Percentiles rank a stretch among this genome's conserved stretches.
Conservation (phyloP, 2,329 filamentous ascomycete species). For the Calonectria hawksworthii region DNA sequence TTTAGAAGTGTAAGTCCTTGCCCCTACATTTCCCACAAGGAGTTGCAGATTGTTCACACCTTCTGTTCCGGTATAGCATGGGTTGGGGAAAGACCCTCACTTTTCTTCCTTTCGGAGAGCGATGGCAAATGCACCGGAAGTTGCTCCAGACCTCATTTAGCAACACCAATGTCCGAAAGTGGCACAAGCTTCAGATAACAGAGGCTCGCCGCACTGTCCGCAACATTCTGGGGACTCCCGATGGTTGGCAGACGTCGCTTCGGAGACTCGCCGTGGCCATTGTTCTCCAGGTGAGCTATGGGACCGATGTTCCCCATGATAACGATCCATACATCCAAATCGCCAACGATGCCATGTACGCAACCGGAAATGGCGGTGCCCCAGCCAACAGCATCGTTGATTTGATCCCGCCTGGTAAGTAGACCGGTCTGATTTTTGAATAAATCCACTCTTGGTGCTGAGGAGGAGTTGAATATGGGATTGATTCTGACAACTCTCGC, state of each 20-base stretch:
- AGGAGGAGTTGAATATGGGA: not conserved
- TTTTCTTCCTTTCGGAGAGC: constrained; percentile 58
- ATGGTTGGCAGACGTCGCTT: constrained; percentile 44
- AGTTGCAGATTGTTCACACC: constrained; percentile 3
- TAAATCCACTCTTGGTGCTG: not conserved
- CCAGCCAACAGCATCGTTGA: constrained; percentile 57
- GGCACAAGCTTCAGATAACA: constrained; percentile 42
- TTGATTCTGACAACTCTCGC: constrained; percentile 20
- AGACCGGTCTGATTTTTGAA: not conserved
- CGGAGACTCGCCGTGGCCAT: constrained; percentile 50
- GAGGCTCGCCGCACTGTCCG: constrained; percentile 41
- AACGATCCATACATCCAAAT: constrained; percentile 49
- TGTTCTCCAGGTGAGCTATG: constrained; percentile 51
- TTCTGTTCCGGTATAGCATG: constrained; percentile 46
- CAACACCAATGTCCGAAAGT: constrained; percentile 50
- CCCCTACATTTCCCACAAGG: not conserved
- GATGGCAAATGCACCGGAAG: constrained; percentile 59
- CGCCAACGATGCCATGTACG: constrained; percentile 49
- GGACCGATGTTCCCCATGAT: constrained; percentile 45
- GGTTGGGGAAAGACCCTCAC: constrained; percentile 63
- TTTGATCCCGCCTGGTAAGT: constrained; percentile 56
- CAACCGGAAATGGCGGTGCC: constrained; percentile 49
- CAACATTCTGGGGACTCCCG: constrained; percentile 37
- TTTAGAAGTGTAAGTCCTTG: constrained; percentile 49
- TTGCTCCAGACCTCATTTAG: constrained; percentile 59